Evolutionary conservation across 2,329 filamentous ascomycete species (phyloP).

Genomic region (Pezicula neosporulosa): DNA sequence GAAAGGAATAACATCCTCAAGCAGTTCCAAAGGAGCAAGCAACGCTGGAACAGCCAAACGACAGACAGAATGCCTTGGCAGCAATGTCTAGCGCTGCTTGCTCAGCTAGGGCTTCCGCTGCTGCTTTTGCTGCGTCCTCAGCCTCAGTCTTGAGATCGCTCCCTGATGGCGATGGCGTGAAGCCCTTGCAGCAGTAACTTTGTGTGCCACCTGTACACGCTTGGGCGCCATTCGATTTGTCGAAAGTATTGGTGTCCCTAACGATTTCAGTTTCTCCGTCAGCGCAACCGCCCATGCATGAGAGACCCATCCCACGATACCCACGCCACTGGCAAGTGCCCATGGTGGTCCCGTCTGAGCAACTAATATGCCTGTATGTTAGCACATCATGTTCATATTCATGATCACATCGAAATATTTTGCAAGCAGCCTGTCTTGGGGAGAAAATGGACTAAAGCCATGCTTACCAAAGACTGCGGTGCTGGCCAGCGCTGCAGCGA

Average conservation of each 20-base stretch:
- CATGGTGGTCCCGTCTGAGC: conserved; percentile 12
- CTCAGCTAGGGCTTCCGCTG: conserved; percentile 24
- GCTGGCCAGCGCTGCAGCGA: conserved; percentile 9
- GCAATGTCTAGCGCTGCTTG: conserved; percentile 29
- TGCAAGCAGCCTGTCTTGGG: conserved; percentile 14
- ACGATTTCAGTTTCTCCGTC: conserved; percentile 26
- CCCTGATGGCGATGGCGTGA: too few species aligned
- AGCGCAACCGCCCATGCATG: conserved; percentile 24
- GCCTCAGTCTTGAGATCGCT: conserved; percentile 7
- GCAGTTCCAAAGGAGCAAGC: conserved; percentile 14
- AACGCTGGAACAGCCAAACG: conserved; percentile 29
- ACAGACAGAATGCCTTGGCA: conserved; percentile 32
- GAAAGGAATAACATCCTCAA: conserved; percentile 23
- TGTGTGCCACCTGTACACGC: too few species aligned
- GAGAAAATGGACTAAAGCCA: neutral
- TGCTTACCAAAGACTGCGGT: neutral
- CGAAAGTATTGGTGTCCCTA: conserved; percentile 24
- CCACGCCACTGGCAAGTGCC: conserved; percentile 26
- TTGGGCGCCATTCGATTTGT: conserved; percentile 4
- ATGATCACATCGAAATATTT: conserved; percentile 20
- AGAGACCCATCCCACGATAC: conserved; percentile 25
- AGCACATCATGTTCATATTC: neutral
- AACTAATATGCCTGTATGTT: too few species aligned
- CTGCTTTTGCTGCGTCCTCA: conserved; percentile 22
- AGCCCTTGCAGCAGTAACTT: too few species aligned